phyloP scores from a whole-genome alignment of 2,329 filamentous ascomycete species.

The Penicillium polonicum region DNA sequence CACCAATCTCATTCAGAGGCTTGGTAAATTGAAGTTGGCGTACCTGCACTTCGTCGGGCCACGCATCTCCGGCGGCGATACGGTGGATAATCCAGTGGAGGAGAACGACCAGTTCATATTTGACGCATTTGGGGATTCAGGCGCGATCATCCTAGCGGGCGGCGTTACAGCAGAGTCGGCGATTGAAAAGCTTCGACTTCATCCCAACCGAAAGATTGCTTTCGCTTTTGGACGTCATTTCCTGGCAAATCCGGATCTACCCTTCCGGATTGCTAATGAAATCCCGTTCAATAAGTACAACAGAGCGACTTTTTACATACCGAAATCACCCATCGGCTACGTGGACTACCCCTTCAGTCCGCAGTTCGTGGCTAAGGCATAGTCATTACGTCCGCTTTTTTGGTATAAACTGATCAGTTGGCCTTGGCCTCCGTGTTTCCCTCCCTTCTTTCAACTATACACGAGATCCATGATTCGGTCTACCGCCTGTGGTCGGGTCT shows the following conservation, averaged over 20 bases:
- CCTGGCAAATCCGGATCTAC: slow-evolving; percentile 45
- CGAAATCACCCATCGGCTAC: slow-evolving; percentile 34
- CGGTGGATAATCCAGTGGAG: background rate
- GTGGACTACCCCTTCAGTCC: slow-evolving; percentile 28
- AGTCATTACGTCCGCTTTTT: background rate
- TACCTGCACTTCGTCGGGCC: slow-evolving; percentile 63
- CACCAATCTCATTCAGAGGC: slow-evolving; percentile 54
- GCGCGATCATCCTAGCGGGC: background rate
- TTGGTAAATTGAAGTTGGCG: slow-evolving; percentile 53
- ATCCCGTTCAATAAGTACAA: slow-evolving; percentile 39
- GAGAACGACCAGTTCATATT: background rate
- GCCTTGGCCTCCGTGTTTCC: background rate
- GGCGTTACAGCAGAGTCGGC: background rate
- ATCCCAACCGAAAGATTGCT: background rate
- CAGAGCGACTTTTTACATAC: slow-evolving; percentile 39
- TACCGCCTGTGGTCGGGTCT: slow-evolving; percentile 39
- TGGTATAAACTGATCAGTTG: background rate
- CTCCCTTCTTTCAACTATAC: too few relatives aligned
- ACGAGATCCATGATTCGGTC: background rate
- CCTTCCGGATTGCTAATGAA: slow-evolving; percentile 35
- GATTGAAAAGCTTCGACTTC: background rate
- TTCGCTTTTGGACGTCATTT: slow-evolving; percentile 42
- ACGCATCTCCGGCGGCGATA: slow-evolving; percentile 36
- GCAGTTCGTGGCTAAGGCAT: background rate
- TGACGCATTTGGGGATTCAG: background rate